Conservation (phyloP, 192 early-diverging fungal species). For the Backusella parvicylindrica region DNA sequence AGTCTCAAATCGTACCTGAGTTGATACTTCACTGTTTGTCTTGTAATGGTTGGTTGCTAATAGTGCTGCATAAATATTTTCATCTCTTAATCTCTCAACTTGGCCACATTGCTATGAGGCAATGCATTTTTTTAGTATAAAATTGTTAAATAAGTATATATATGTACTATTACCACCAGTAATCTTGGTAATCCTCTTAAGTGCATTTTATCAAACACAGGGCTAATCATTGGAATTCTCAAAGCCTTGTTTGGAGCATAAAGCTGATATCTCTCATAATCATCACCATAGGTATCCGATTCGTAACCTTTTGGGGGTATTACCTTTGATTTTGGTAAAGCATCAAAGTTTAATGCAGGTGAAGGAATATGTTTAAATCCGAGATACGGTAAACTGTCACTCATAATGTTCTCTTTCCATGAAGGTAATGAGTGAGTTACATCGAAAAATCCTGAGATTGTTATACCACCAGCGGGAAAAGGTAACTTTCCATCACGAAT, state of each 20-base stretch:
- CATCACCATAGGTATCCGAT: neutral
- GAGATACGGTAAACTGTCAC: constrained; percentile 41
- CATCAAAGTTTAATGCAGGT: constrained; percentile 22
- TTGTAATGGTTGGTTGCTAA: constrained; percentile 24
- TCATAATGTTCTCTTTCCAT: constrained; percentile 15
- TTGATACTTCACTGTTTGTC: neutral
- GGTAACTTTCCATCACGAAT: constrained; percentile 54
- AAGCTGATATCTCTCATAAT: constrained; percentile 34
- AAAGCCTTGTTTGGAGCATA: constrained; percentile 45
- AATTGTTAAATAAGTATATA: neutral
- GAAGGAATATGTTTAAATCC: constrained; percentile 42
- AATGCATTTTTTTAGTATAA: neutral
- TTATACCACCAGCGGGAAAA: constrained; percentile 49
- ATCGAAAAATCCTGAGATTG: constrained; percentile 65
- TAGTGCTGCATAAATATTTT: constrained; percentile 43
- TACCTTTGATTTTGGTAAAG: constrained; percentile 9
- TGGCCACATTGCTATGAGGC: constrained; percentile 36
- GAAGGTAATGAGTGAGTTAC: constrained; percentile 46
- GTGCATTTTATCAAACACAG: constrained; percentile 32
- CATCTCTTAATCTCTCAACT: constrained; percentile 44
- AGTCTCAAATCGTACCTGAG: constrained; percentile 33
- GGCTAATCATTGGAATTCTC: constrained; percentile 42
- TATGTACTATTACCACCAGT: constrained; percentile 34
- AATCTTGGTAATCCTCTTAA: constrained; percentile 40
- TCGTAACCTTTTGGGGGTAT: neutral